Evolutionary conservation across 2,329 filamentous ascomycete genomes (phyloP).

Genomic region (Trichoderma harzianum): DNA sequence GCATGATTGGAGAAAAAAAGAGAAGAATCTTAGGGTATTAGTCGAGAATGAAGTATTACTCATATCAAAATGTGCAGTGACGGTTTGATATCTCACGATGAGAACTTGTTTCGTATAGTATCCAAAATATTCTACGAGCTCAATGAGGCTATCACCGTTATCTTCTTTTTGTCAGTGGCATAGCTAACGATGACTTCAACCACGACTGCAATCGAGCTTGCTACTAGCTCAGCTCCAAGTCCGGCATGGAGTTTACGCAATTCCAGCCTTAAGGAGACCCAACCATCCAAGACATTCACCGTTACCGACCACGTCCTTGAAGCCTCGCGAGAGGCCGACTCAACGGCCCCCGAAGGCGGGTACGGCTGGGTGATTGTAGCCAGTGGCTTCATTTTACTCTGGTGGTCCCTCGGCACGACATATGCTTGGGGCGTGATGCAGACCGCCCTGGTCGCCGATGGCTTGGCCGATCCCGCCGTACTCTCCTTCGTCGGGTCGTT

Average conservation of each 20-base stretch:
- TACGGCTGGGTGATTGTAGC: constrained; percentile 29
- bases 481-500: constrained; percentile 58
- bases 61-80: background rate
- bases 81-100: background rate
- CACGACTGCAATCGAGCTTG: constrained; percentile 15
- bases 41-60: background rate
- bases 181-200: background rate
- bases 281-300: background rate
- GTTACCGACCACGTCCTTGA: constrained; percentile 3
- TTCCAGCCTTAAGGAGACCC: background rate
- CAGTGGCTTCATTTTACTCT: constrained; percentile 25
- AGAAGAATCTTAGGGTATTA: background rate
- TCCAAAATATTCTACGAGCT: background rate
- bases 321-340: constrained; percentile 12
- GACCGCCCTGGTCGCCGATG: constrained; percentile 48
- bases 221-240: background rate
- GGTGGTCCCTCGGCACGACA: constrained; percentile 52
- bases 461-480: constrained; percentile 46
- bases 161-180: background rate
- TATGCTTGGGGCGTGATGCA: constrained; percentile 62
- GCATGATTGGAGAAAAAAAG: background rate
- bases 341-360: constrained; percentile 26
- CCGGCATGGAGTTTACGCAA: background rate
- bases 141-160: background rate
- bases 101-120: background rate